Conservation (phyloP, 345 rosid species). For the Physaria fendleri region DNA sequence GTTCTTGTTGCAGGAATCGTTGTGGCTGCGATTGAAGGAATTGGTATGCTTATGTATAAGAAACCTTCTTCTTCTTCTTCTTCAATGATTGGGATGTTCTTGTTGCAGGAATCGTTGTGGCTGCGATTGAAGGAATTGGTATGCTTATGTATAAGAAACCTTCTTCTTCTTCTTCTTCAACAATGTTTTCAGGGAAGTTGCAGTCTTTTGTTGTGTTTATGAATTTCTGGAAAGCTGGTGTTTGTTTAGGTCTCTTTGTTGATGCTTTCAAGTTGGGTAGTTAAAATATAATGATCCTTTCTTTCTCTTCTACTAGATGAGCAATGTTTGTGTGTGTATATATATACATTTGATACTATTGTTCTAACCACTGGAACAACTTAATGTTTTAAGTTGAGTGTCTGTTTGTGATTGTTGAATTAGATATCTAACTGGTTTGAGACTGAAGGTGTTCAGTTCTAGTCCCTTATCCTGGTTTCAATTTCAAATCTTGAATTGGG, state of each 20-base stretch:
- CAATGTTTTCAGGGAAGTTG: slow-evolving; percentile 42
- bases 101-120: slow-evolving; percentile 89
- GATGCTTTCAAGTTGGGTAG: slow-evolving; percentile 97
- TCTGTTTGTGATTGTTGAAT: no score
- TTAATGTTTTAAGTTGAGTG: no score
- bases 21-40: slow-evolving; percentile 92
- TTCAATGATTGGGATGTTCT: slow-evolving; percentile 96
- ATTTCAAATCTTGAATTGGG: no score
- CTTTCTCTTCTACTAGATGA: neutral
- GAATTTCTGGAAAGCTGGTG: slow-evolving; percentile 97
- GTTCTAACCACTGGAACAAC: no score
- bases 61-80: slow-evolving; percentile 50
- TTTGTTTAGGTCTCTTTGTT: slow-evolving; percentile 94
- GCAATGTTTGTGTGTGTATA: neutral
- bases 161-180: no score
- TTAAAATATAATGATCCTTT: no score
- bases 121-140: slow-evolving; percentile 94
- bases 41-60: slow-evolving; percentile 86
- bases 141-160: slow-evolving; percentile 75
- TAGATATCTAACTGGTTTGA: no score
- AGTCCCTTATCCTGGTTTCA: no score
- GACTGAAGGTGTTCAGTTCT: no score
- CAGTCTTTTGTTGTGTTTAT: slow-evolving; percentile 69
- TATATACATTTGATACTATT: neutral
- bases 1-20: slow-evolving; percentile 90